Evolutionary conservation across 2,329 filamentous ascomycete species (phyloP).

Genomic region (Penicillium janthinellum): DNA sequence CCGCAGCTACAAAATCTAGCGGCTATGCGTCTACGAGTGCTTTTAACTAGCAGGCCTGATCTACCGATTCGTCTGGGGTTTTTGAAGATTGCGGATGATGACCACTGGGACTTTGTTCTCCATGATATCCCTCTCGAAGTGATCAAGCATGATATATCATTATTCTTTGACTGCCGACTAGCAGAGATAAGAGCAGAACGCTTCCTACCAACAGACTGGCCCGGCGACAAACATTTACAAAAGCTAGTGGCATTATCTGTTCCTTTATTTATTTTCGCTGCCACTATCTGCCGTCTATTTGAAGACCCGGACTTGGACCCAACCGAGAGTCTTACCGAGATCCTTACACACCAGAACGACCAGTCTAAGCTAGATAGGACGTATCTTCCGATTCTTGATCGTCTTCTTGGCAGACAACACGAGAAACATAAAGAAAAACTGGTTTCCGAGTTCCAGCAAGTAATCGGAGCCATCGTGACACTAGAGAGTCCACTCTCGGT

Average conservation of each 20-base stretch:
- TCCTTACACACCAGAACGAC: constrained; percentile 11
- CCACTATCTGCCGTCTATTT: constrained; percentile 16
- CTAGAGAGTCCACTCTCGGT: constrained; percentile 1
- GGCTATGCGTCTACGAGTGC: not conserved
- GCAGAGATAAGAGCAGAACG: not conserved
- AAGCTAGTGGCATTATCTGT: constrained; percentile 5
- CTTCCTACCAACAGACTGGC: constrained; percentile 8
- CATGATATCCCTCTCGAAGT: not conserved
- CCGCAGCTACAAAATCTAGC: too few relatives aligned
- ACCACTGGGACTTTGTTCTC: not conserved
- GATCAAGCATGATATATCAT: not conserved
- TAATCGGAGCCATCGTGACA: constrained; percentile 3
- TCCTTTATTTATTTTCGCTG: constrained; percentile 19
- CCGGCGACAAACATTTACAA: not conserved
- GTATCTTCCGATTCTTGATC: constrained; percentile 17
- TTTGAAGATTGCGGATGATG: not conserved
- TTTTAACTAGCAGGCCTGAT: not conserved
- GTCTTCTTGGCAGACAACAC: constrained; percentile 11
- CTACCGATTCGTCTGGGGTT: not conserved
- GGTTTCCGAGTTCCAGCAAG: constrained; percentile 12
- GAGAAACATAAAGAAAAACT: constrained; percentile 2
- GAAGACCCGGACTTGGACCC: constrained; percentile 12
- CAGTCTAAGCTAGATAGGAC: constrained; percentile 18
- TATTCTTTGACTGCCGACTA: not conserved
- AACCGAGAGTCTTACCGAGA: constrained; percentile 7